phyloP scores from a whole-genome alignment of 768 basidiomycete species.

The Galerina marginata region DNA sequence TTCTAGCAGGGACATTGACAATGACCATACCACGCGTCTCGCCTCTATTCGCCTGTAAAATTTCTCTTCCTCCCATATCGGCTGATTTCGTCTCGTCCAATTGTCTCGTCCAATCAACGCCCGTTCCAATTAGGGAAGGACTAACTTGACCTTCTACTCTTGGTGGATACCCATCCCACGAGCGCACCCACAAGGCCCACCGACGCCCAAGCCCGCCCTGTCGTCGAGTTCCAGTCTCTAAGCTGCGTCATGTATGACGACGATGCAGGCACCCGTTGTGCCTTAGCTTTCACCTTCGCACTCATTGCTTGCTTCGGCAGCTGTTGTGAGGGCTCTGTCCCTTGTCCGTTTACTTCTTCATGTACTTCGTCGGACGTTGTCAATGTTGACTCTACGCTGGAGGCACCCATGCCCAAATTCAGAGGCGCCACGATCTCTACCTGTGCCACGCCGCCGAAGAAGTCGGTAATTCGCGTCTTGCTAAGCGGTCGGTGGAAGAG shows the following conservation, averaged over 20 bases:
- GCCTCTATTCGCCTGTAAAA: too few relatives aligned
- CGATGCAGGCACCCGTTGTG: too few relatives aligned
- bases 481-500: constrained; percentile 75
- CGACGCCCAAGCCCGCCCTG: constrained; percentile 35
- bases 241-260: not conserved
- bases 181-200: constrained; percentile 29
- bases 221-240: constrained; percentile 15
- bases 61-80: too few relatives aligned
- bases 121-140: not conserved
- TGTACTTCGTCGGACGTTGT: constrained; percentile 3
- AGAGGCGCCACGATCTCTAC: constrained; percentile 61
- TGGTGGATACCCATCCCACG: not conserved
- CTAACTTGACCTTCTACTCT: not conserved
- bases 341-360: not conserved
- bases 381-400: not conserved
- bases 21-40: too few relatives aligned
- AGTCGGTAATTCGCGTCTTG: constrained; percentile 74
- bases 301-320: too few relatives aligned
- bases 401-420: constrained; percentile 1
- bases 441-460: constrained; percentile 87
- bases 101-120: too few relatives aligned
- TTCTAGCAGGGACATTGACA: too few relatives aligned
- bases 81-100: too few relatives aligned
- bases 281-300: too few relatives aligned
- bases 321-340: too few relatives aligned